Evolutionary conservation across 1,284 basidiomycete species (phyloP), one percentile per base, ranked within the genome.

Genomic region (Meira nashicola): DNA sequence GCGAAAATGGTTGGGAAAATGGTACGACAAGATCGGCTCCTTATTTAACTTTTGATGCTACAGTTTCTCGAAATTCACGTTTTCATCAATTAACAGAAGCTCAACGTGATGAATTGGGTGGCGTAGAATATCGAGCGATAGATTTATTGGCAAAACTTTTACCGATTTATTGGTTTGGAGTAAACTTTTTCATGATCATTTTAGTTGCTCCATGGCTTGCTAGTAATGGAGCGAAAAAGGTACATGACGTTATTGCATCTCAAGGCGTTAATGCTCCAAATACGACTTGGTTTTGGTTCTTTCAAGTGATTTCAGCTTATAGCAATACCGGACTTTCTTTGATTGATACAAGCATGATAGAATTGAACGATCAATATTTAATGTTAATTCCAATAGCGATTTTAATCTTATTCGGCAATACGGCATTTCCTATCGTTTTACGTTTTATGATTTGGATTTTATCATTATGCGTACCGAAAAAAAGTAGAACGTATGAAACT

Each of bases 41-140:
- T 0, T 97, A 96, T 77, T 86, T 96, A 53, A 85, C 87, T 1
- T 96, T 96, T 76, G 85, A 89, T 52, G 71, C 70, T 2, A 66
- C 62, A 12, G 71, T 77, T n/a, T 62, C 70, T 10, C 67, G 88
- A 55, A 97, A 97, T 78, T 94, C 90, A 21, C 82, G 84, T n/a
- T 96, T 98, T 76, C 84, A 86, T 52, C 82, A 84, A 43, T 80
- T 96, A 55, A 89, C 87, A 0, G 83, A 86, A 39, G 89, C 91
- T 56, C 88, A 97, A 72, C 82, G 90, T 67, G 89, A 94, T 64
- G 92, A 96, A 79, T 82, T 97, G 5, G 92, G 92, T 8, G 93
- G 93, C 6, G 89, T 95, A 14, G 94, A 98, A 78, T 97, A 92
- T 73, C 84, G 91, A n/a, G 91, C 89, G 1, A 80, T 95, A 57